Evolutionary conservation across 345 rosid genomes (phyloP).

Genomic region (Populus tremula): DNA sequence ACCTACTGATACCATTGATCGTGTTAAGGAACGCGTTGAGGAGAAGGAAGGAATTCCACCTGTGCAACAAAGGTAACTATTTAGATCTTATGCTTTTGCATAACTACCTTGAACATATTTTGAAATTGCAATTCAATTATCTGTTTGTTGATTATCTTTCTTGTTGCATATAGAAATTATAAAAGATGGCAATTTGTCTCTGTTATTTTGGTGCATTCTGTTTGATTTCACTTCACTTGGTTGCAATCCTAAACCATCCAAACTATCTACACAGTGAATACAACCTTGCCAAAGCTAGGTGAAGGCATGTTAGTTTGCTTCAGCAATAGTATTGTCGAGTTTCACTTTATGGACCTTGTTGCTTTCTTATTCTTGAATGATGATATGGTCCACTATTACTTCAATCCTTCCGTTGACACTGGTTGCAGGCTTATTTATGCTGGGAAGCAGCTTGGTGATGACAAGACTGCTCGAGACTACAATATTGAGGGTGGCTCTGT

Average conservation of each 20-base stretch:
- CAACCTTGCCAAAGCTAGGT: background rate
- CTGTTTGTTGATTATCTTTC: background rate
- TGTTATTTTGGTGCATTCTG: background rate
- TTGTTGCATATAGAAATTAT: background rate
- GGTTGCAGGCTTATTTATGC: slow-evolving; percentile 68
- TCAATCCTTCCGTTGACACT: background rate
- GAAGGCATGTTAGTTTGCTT: background rate
- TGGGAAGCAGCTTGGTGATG: slow-evolving; percentile 95
- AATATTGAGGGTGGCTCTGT: slow-evolving; percentile 97
- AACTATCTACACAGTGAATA: background rate
- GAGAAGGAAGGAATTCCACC: slow-evolving; percentile 99
- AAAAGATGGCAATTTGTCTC: background rate
- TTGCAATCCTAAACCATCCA: background rate
- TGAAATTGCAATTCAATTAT: background rate
- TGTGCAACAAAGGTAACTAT: slow-evolving; percentile 75
- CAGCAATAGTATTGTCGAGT: background rate
- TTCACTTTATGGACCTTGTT: background rate
- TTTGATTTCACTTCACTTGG: background rate
- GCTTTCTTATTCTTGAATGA: background rate
- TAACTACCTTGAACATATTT: too few species aligned
- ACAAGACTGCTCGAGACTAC: slow-evolving; percentile 87
- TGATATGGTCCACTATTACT: background rate
- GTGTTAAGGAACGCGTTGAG: slow-evolving; percentile 92
- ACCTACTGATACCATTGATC: slow-evolving; percentile 91
- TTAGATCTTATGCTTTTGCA: background rate